These are phyloP conservation scores for Galerina marginata DNA, from an alignment of 768 basidiomycete species.

Conservation along the genomic window DNA sequence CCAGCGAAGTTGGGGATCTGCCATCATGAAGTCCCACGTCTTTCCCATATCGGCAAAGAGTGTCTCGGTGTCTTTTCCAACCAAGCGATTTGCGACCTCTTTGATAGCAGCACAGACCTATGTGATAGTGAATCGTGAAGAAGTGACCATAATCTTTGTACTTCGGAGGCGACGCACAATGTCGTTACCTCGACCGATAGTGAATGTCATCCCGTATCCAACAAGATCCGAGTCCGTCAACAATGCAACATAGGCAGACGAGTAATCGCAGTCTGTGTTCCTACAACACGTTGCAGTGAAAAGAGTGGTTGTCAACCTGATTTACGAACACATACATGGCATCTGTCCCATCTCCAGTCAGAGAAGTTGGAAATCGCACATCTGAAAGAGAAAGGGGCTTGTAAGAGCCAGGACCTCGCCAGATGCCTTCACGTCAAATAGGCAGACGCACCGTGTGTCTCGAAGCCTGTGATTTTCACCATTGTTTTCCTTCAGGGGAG, in stretches of 20 bases:
- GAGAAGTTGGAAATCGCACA: slow-evolving; percentile 90
- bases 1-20: slow-evolving; percentile 94
- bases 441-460: slow-evolving; percentile 35
- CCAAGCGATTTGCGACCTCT: slow-evolving; percentile 78
- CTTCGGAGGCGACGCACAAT: slow-evolving; percentile 56
- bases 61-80: slow-evolving; percentile 81
- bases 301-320: neutral
- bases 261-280: slow-evolving; percentile 97
- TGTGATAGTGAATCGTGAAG: neutral
- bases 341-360: slow-evolving; percentile 92
- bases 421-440: neutral
- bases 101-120: slow-evolving; percentile 85
- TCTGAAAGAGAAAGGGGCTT: slow-evolving; percentile 47
- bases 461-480: slow-evolving; percentile 41
- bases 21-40: slow-evolving; percentile 85
- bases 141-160: neutral
- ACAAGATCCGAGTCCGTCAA: slow-evolving; percentile 75
- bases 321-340: slow-evolving; percentile 65
- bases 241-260: slow-evolving; percentile 87
- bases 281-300: slow-evolving; percentile 39
- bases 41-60: slow-evolving; percentile 92
- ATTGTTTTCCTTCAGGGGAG: slow-evolving; percentile 15
- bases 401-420: neutral
- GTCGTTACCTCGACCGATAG: slow-evolving; percentile 94
- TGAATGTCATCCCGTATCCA: slow-evolving; percentile 95